A percentile compares a stretch with the other conserved stretches of the same genome.
Conservation (phyloP, 805 yeast species). For the Candida vartiovaarae region DNA sequence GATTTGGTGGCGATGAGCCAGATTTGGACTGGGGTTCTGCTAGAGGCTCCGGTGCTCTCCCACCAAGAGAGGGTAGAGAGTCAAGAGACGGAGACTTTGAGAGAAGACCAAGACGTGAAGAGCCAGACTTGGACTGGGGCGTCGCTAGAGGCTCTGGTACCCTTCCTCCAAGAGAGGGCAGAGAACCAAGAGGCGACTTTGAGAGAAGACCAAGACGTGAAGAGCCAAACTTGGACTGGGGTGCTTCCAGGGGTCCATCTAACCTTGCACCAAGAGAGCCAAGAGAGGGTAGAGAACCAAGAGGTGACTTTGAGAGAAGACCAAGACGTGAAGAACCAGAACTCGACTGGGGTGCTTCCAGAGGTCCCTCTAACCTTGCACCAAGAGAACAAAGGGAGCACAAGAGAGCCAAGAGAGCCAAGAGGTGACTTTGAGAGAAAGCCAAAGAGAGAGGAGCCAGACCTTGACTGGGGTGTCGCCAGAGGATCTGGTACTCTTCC, state of each 20-base stretch:
- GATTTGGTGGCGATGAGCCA: slow-evolving; percentile 37
- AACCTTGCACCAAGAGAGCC: slow-evolving; percentile 20
- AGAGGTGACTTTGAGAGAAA: slow-evolving; percentile 21
- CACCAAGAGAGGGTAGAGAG: slow-evolving; percentile 27
- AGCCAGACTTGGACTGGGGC: slow-evolving; percentile 57
- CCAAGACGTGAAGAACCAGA: slow-evolving; percentile 45
- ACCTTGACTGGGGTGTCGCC: slow-evolving; percentile 51
- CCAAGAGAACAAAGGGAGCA: slow-evolving; percentile 14
- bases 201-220: slow-evolving; percentile 33
- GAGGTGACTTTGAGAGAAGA: slow-evolving; percentile 20
- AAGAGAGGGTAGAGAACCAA: slow-evolving; percentile 24
- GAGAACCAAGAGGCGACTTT: slow-evolving; percentile 35
- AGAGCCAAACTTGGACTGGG: slow-evolving; percentile 58
- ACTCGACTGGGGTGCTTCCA: slow-evolving; percentile 50
- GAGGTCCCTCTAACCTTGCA: slow-evolving; percentile 21
- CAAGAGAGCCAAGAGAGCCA: slow-evolving; percentile 24
- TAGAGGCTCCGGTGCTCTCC: slow-evolving; percentile 26
- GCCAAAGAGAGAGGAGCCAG: slow-evolving; percentile 44
- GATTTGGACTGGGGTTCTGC: slow-evolving; percentile 54
- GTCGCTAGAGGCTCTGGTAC: slow-evolving; percentile 28
- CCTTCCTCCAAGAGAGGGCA: slow-evolving; percentile 26
- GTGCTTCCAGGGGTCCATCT: slow-evolving; percentile 29
- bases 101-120: slow-evolving; percentile 35
- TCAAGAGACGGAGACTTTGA: slow-evolving; percentile 21
- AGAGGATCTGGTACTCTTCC: slow-evolving; percentile 24